Evolutionary conservation across 2,329 filamentous ascomycete genomes (phyloP).

Genomic region (Diplodia seriata): DNA sequence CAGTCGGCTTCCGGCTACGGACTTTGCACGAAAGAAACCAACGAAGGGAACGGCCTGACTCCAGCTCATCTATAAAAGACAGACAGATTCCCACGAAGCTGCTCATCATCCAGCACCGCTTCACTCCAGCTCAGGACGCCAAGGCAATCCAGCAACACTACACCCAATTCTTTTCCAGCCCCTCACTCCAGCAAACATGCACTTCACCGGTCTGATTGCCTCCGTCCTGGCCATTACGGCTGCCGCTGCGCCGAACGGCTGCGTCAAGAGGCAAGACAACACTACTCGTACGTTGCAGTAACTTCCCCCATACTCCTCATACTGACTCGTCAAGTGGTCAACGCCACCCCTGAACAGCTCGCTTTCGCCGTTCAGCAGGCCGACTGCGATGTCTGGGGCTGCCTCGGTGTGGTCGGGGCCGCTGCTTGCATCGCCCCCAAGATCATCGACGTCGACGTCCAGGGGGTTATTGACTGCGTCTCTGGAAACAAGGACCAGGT

Average conservation of each 20-base stretch:
- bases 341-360: neutral
- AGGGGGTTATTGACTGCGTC: neutral
- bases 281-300: neutral
- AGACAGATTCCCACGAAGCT: neutral
- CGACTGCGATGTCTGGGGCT: conserved; percentile 74
- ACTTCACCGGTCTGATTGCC: neutral
- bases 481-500: neutral
- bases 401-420: conserved; percentile 51
- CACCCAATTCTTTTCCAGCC: neutral
- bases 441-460: neutral
- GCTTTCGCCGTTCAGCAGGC: conserved; percentile 76
- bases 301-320: neutral
- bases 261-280: neutral
- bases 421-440: neutral
- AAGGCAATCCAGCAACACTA: neutral
- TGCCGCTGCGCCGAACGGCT: neutral
- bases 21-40: neutral
- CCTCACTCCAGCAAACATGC: conserved; percentile 4
- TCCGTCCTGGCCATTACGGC: neutral
- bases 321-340: neutral
- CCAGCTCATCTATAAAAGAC: neutral
- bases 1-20: neutral
- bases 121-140: neutral
- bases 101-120: neutral
- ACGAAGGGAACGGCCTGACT: neutral